Base-by-base conservation (phyloP, 2,329 filamentous ascomycete species). In the Microsporum ferrugineum region DNA sequence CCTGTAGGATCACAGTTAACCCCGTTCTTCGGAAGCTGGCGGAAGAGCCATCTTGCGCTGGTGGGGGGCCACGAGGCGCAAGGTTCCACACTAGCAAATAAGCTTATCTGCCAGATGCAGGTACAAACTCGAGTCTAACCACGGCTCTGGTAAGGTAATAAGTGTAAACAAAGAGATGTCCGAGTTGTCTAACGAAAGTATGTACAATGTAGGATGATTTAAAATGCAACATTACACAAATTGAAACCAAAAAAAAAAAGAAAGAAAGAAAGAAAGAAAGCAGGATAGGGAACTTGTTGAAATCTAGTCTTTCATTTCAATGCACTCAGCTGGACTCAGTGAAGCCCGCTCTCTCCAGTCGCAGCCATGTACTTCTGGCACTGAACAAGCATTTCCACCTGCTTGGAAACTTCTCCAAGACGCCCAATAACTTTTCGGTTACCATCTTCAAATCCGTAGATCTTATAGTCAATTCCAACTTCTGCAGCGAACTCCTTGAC, bases 401-500 rank as follows among this genome's bases (percentile, higher is more conserved):
- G 89, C 66, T 83, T 83, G 36, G 84, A 84, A 1, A 95, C 85
- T 69, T 95, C 87, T 0, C 82, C 86, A 58, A 95, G 76, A 47
- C 84, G 79, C 4, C 86, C 80, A 66, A 95, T 81, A 3, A 95
- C 88, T 66, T 88, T 79, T 72, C 84, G 84, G 71, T 91, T 95
- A 5, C 89, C 87, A 65, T 88, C 82, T 33, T 88, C 83, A 70
- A 96, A 95, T 0, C 88, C 89, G 69, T 91, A 91, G 59, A 94
- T 79, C 4, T 89, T 87, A 70, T 96, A 96, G 1, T 88, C 89
- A 61, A 96, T 89, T n/a, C 84, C 85, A 0, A 89, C 89, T 23
- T 95, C 89, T 49, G 83, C 77, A 68, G 89, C 95, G 69, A 95
- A 95, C 56, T 88, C 85, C 67, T 87, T 80, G 6, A 95, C 88